Conservation (phyloP, 106 monocot genomes). For the Dendrobium catenatum region DNA sequence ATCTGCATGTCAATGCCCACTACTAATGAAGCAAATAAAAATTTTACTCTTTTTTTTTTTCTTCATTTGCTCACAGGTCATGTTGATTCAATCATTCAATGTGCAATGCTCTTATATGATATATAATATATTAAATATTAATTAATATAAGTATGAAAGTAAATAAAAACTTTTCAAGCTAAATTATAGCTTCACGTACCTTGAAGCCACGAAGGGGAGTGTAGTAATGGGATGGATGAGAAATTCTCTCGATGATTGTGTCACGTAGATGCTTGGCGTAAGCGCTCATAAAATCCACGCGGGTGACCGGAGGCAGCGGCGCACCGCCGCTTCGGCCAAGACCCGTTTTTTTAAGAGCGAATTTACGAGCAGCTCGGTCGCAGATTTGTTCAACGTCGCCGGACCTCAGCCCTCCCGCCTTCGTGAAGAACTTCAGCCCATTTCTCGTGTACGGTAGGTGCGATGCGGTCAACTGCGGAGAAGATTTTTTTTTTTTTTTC, state of each 20-base stretch:
- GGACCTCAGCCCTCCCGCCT: slow-evolving; percentile 31
- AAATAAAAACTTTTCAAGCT: neutral
- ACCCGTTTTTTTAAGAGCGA: slow-evolving; percentile 23
- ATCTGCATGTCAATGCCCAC: slow-evolving; percentile 11
- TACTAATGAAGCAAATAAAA: too few species aligned
- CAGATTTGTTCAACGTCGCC: slow-evolving; percentile 39
- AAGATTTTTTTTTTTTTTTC: too few species aligned
- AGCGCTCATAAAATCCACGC: slow-evolving; percentile 45
- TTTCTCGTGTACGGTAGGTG: slow-evolving; percentile 57
- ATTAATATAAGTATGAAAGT: too few species aligned
- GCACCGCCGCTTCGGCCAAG: neutral
- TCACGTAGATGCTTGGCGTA: slow-evolving; percentile 39
- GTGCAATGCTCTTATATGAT: too few species aligned
- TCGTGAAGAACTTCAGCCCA: slow-evolving; percentile 61
- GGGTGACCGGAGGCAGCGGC: neutral
- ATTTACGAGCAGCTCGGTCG: slow-evolving; percentile 34
- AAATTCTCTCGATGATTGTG: slow-evolving; percentile 33
- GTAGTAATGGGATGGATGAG: slow-evolving; percentile 26
- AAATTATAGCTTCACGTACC: slow-evolving; percentile 3
- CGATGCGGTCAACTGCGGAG: slow-evolving; percentile 48
- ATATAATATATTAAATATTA: too few species aligned
- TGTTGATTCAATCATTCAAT: too few species aligned
- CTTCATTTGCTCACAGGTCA: too few species aligned
- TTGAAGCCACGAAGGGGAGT: slow-evolving; percentile 45
- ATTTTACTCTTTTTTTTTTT: too few species aligned